Base-by-base conservation (phyloP, 805 yeast species). In the Lachancea dasiensis region DNA sequence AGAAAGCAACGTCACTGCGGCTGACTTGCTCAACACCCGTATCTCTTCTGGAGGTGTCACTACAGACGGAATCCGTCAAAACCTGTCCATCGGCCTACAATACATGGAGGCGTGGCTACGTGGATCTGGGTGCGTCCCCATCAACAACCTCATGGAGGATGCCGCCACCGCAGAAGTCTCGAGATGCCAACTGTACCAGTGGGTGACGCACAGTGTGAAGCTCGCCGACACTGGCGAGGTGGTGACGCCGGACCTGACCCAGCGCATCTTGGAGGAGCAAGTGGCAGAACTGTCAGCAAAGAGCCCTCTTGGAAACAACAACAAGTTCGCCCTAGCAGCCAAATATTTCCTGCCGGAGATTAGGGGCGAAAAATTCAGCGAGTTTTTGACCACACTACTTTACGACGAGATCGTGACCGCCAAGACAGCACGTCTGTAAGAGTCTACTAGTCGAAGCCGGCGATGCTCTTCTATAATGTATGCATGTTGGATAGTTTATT, bases 91-190 rank as follows among this genome's bases (percentile, higher is more conserved):
- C 61, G 92, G 92, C 29, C 66, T 83, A 49, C 76, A 80, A 46
- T 83, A 83, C 60, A 82, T 82, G 71, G 92, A 83, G 65, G 85
- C 89, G 21, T 83, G 94, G 94, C 72, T 82, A 52, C 72, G 87
- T 59, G 86, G 86, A 43, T 65, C 78, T 38, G 94, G 94, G 11
- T 83, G 92, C 70, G 89, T 81, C 44, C 90, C 94, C 48, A 83
- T 83, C 60, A 82, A 83, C 67, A 75, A 77, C 60, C 69, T 83
- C 61, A 83, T 83, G 94, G 94, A 83, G 64, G 94, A 83, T 61
- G 94, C 94, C 20, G 92, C 92, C 23, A 83, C 94, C 35, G 90
- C 92, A 27, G 94, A 83, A 63, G 94, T 83, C 27, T 79, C 89
- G 25, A 74, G 92, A 66, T 73, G 86, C 44, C 90, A 82, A 64